phyloP scores from a whole-genome alignment of 768 basidiomycete species.

The Hygrocybe coccinea region DNA sequence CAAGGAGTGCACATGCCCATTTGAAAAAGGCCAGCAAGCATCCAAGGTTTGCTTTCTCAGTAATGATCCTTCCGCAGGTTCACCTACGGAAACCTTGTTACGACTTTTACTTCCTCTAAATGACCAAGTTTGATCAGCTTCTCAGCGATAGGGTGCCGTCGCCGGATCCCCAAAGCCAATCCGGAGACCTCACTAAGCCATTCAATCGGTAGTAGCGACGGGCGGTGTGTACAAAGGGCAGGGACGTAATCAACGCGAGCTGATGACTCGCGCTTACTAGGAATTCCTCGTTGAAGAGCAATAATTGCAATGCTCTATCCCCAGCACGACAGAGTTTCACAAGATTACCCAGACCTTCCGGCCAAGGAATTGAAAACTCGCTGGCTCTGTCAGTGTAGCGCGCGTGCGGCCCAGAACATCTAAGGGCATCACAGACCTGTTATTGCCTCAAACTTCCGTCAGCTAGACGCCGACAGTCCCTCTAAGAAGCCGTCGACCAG shows the following conservation, averaged over 20 bases:
- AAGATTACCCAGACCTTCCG: conserved; percentile 58
- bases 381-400: conserved; percentile 88
- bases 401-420: conserved; percentile 62
- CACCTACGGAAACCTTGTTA: conserved; percentile 81
- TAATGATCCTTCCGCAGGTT: conserved; percentile 80
- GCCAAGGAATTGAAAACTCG: conserved; percentile 47
- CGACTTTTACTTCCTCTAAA: conserved; percentile 83
- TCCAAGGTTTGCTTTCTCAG: conserved; percentile 32
- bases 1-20: no score
- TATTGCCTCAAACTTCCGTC: conserved; percentile 83
- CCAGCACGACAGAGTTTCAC: conserved; percentile 77
- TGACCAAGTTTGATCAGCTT: conserved; percentile 76
- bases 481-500: conserved; percentile 80
- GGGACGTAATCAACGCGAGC: conserved; percentile 86
- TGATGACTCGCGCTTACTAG: conserved; percentile 86
- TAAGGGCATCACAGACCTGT: conserved; percentile 86
- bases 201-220: conserved; percentile 89
- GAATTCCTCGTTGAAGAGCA: conserved; percentile 89
- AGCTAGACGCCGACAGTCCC: conserved; percentile 81
- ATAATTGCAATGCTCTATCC: conserved; percentile 90
- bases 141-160: conserved; percentile 39
- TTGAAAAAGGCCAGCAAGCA: conserved; percentile 42
- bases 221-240: conserved; percentile 90
- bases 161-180: conserved; percentile 64
- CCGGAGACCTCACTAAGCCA: conserved; percentile 84